Conservation (phyloP, 306 rosid species). For the Pterocarpus santalinus region DNA sequence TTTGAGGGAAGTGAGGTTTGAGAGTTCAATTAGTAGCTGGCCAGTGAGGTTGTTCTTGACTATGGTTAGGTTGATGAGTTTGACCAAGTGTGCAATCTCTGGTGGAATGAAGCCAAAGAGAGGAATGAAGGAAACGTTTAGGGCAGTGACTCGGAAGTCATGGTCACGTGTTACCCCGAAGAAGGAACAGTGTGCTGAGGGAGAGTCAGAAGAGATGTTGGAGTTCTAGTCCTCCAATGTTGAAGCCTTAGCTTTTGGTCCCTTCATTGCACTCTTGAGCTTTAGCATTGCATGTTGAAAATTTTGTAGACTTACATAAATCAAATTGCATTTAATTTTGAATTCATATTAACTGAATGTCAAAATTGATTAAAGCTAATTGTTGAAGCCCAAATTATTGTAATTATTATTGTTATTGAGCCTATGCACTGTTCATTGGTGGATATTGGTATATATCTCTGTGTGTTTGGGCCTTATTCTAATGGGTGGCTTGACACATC, state of each 20-base stretch:
- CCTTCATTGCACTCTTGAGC: neutral
- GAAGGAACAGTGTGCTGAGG: slow-evolving; percentile 11
- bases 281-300: neutral
- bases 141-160: neutral
- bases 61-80: neutral
- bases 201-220: neutral
- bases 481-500: too few relatives aligned
- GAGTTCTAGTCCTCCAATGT: neutral
- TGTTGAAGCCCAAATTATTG: too few relatives aligned
- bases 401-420: too few relatives aligned
- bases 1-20: neutral
- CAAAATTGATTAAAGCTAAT: too few relatives aligned
- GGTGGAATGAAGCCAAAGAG: slow-evolving; percentile 1
- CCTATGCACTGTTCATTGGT: too few relatives aligned
- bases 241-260: too few relatives aligned
- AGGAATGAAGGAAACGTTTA: neutral
- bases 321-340: too few relatives aligned
- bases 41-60: neutral
- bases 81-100: neutral
- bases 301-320: too few relatives aligned
- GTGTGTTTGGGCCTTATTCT: too few relatives aligned
- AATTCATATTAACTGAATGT: too few relatives aligned
- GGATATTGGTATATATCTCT: too few relatives aligned
- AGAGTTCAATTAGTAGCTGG: neutral
- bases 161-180: neutral